Evolutionary conservation across 108 stramenopile genomes (phyloP).

Genomic region (Epithemia pelagica): DNA sequence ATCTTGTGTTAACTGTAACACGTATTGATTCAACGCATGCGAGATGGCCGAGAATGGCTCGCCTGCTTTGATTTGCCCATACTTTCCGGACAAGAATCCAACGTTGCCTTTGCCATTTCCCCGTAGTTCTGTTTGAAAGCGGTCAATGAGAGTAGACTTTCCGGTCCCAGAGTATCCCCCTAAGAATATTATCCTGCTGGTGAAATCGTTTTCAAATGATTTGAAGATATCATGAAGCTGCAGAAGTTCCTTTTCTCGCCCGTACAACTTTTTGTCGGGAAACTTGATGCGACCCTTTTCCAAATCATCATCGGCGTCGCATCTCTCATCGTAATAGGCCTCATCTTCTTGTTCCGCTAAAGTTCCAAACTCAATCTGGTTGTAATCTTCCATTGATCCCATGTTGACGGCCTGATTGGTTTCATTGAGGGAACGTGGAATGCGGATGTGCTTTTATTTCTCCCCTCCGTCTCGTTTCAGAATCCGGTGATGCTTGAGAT

Average conservation of each 20-base stretch:
- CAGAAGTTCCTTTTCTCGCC: slow-evolving; percentile 19
- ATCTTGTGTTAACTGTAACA: not conserved
- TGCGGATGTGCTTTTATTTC: too few relatives aligned
- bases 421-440: too few relatives aligned
- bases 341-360: slow-evolving; percentile 22
- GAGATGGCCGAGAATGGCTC: slow-evolving; percentile 18
- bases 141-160: slow-evolving; percentile 20
- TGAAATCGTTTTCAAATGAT: not conserved
- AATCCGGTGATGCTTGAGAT: too few relatives aligned
- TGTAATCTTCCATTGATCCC: too few relatives aligned
- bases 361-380: not conserved
- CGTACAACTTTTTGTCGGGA: slow-evolving; percentile 19
- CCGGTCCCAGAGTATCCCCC: slow-evolving; percentile 24
- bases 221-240: not conserved
- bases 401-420: too few relatives aligned
- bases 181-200: slow-evolving; percentile 18
- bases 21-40: slow-evolving; percentile 4
- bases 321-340: slow-evolving; percentile 15
- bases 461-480: too few relatives aligned
- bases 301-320: slow-evolving; percentile 25
- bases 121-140: slow-evolving; percentile 4
- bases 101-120: not conserved
- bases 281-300: slow-evolving; percentile 26
- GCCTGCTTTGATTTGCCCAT: not conserved
- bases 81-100: not conserved